phyloP scores from a whole-genome alignment of 139 green algal genomes.

The Volvox reticuliferus region DNA sequence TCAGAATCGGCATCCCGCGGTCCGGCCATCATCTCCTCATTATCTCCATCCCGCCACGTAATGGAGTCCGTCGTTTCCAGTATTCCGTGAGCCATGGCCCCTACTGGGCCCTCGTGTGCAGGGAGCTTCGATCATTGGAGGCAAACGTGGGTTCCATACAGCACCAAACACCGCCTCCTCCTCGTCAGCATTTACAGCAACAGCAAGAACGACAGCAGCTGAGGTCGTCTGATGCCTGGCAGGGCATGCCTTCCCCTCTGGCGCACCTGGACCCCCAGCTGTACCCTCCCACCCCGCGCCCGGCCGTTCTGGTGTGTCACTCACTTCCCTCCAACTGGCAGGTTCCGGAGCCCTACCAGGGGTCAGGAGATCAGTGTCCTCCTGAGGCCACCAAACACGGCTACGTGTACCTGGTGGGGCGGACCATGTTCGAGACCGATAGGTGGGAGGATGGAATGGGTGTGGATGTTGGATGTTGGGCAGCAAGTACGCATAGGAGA shows the following conservation, averaged over 20 bases:
- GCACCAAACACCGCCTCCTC: background rate
- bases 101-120: background rate
- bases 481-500: no score
- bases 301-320: constrained; percentile 65
- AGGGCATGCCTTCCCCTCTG: background rate
- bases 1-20: no score
- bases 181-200: background rate
- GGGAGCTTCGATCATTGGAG: constrained; percentile 25
- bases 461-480: no score
- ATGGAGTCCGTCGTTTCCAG: no score
- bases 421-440: constrained; percentile 82
- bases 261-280: background rate
- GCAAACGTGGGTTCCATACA: background rate
- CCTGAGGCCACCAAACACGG: constrained; percentile 50
- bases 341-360: constrained; percentile 29
- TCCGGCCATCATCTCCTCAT: no score
- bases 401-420: constrained; percentile 65
- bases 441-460: background rate
- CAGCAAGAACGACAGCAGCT: background rate
- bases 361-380: constrained; percentile 58
- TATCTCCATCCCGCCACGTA: no score
- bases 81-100: no score
- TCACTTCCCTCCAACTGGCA: constrained; percentile 66
- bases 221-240: no score
- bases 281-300: background rate